Conservation (phyloP, 2,329 filamentous ascomycete genomes). For the Amauroascus verrucosus region DNA sequence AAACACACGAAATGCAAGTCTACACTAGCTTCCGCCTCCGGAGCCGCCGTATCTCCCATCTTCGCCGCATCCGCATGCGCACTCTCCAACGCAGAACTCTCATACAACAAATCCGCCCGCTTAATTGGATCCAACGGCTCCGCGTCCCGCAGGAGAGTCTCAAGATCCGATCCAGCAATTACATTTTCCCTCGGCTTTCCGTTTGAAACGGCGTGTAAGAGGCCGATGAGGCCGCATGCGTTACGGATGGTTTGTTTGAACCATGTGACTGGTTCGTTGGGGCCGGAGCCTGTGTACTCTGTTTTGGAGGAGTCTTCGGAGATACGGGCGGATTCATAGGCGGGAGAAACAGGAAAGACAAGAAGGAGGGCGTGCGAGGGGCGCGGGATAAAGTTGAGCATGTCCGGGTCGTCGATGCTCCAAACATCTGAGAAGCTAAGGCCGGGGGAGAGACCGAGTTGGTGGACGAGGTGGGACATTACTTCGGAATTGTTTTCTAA, state of each 20-base stretch:
- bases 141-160: conserved; percentile 57
- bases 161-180: conserved; percentile 37
- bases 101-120: conserved; percentile 66
- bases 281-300: conserved; percentile 59
- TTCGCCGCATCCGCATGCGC: conserved; percentile 71
- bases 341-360: conserved; percentile 73
- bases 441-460: conserved; percentile 67
- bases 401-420: conserved; percentile 73
- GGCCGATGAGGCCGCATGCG: conserved; percentile 80
- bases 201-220: conserved; percentile 74
- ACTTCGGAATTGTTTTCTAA: conserved; percentile 72
- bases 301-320: conserved; percentile 57
- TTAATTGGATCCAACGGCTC: conserved; percentile 55
- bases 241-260: conserved; percentile 92
- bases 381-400: conserved; percentile 77
- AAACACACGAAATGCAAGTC: conserved; percentile 96
- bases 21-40: conserved; percentile 66
- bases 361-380: conserved; percentile 81
- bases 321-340: conserved; percentile 66
- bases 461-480: conserved; percentile 72
- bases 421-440: conserved; percentile 84
- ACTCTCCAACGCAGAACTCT: conserved; percentile 60
- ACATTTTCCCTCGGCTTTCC: conserved; percentile 58
- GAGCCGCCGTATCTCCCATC: conserved; percentile 67
- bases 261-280: conserved; percentile 71